phyloP scores from a whole-genome alignment of 371 early-diverging fungal species.

The Mortierella sp. region DNA sequence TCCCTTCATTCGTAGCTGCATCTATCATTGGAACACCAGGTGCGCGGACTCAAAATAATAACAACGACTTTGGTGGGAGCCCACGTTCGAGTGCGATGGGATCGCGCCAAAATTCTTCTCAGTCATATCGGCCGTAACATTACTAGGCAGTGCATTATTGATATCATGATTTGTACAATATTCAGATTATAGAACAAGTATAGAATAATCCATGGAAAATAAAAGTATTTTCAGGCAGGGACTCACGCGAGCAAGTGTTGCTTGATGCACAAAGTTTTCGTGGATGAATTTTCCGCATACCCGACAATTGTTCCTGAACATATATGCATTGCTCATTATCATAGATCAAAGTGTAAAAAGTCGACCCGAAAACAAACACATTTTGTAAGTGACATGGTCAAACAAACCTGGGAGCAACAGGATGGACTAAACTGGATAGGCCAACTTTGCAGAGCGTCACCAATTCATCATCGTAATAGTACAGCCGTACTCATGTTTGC shows the following conservation, averaged over 20 bases:
- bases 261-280: neutral
- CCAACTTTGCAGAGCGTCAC: neutral
- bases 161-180: too few species aligned
- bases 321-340: too few species aligned
- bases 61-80: conserved; percentile 14
- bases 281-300: neutral
- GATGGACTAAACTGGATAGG: too few species aligned
- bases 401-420: too few species aligned
- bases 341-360: too few species aligned
- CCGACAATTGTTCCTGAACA: conserved; percentile 8
- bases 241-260: neutral
- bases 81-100: conserved; percentile 35
- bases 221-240: neutral
- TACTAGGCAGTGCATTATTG: too few species aligned
- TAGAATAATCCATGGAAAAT: neutral
- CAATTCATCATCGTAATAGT: neutral
- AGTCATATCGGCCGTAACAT: neutral
- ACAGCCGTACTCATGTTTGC: too few species aligned
- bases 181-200: neutral
- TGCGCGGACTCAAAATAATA: neutral
- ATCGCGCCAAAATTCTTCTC: conserved; percentile 29
- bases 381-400: too few species aligned
- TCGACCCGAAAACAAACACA: too few species aligned
- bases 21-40: conserved; percentile 67
- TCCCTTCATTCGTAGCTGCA: conserved; percentile 73